Conservation (phyloP, 108 stramenopile species). For the Stephanodiscus minutulus region DNA sequence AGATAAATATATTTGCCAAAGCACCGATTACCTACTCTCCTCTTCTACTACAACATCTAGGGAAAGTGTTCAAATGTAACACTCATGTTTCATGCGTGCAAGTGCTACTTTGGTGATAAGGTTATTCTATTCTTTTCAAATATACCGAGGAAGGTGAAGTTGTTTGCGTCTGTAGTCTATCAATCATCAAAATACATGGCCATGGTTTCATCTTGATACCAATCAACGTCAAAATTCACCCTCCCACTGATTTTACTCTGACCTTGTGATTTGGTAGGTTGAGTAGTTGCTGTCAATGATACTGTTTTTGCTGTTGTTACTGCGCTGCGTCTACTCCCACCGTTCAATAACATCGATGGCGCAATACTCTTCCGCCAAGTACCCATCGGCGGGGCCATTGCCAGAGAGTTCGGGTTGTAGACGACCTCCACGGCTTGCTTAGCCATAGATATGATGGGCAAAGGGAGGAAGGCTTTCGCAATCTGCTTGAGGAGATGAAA, state of each 20-base stretch:
- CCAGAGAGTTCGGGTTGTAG: not conserved
- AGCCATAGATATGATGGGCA: slow-evolving; percentile 3
- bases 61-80: too few species aligned
- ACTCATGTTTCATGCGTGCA: too few species aligned
- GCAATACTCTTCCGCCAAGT: not conserved
- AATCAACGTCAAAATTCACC: slow-evolving; percentile 38
- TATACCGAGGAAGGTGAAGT: too few species aligned
- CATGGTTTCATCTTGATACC: slow-evolving; percentile 82
- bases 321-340: not conserved
- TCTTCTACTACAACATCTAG: too few species aligned
- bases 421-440: slow-evolving; percentile 17
- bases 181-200: slow-evolving; percentile 60
- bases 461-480: slow-evolving; percentile 25
- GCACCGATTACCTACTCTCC: too few species aligned
- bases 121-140: not conserved
- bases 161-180: not conserved
- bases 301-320: not conserved
- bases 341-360: not conserved
- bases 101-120: too few species aligned
- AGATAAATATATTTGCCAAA: too few species aligned
- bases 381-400: not conserved
- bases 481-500: slow-evolving; percentile 20
- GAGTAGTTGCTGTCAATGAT: not conserved
- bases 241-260: slow-evolving; percentile 8
- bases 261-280: not conserved